Percentiles rank a stretch among this genome's conserved stretches.
Conservation (phyloP, 108 stramenopile genomes). For the Skeletonema marinoi region DNA sequence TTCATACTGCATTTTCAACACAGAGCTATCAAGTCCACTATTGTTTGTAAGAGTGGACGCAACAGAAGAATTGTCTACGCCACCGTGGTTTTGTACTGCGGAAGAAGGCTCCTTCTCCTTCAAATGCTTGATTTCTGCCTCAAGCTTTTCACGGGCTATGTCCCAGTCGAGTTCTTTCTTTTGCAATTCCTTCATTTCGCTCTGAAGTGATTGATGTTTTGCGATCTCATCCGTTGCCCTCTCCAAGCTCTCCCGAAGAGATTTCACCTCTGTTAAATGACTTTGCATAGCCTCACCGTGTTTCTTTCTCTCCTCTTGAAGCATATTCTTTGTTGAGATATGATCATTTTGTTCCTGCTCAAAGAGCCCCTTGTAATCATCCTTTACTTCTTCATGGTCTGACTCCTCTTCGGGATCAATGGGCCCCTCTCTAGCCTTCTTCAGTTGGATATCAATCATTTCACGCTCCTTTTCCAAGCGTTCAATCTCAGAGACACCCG, state of each 20-base stretch:
- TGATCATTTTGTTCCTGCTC: background rate
- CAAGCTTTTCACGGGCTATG: constrained; percentile 13
- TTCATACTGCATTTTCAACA: constrained; percentile 18
- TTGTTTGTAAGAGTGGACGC: background rate
- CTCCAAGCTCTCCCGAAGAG: constrained; percentile 31
- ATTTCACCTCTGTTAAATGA: constrained; percentile 40
- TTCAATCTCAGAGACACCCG: no score
- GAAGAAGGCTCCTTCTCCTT: constrained; percentile 1
- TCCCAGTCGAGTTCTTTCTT: constrained; percentile 23
- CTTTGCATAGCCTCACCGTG: constrained; percentile 31
- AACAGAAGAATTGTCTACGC: constrained; percentile 7
- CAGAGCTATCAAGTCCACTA: background rate
- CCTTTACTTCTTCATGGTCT: constrained; percentile 2
- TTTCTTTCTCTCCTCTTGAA: constrained; percentile 5
- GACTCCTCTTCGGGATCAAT: background rate
- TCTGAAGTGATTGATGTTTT: constrained; percentile 6
- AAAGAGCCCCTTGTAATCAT: background rate
- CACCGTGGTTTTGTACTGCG: background rate
- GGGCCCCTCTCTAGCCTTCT: background rate
- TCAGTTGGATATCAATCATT: no score
- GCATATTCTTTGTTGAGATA: background rate
- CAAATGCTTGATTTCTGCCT: constrained; percentile 21
- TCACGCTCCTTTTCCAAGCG: no score
- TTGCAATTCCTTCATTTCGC: constrained; percentile 4
- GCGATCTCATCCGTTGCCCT: constrained; percentile 37